These are phyloP conservation scores for Remersonia thermophila DNA, from an alignment of 2,329 filamentous ascomycete species.

Conservation along the genomic window DNA sequence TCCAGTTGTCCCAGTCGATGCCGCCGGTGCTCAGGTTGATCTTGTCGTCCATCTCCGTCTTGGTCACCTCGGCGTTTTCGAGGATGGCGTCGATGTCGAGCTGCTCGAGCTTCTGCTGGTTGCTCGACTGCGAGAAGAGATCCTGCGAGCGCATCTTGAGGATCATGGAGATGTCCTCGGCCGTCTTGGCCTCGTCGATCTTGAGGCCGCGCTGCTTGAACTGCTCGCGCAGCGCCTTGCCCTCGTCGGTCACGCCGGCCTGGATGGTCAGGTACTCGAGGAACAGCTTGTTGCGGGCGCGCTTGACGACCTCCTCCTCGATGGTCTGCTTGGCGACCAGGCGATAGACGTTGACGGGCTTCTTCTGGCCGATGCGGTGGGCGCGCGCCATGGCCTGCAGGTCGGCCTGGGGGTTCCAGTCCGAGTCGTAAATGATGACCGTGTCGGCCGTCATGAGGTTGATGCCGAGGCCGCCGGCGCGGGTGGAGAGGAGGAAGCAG, in stretches of 20 bases:
- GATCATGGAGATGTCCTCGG: slow-evolving; percentile 91
- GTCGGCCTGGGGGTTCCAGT: slow-evolving; percentile 98
- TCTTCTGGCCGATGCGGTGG: slow-evolving; percentile 94
- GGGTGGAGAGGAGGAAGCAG: slow-evolving; percentile 87
- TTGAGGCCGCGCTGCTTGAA: slow-evolving; percentile 64
- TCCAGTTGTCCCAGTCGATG: slow-evolving; percentile 78
- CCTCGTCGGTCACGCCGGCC: slow-evolving; percentile 90
- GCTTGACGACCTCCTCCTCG: slow-evolving; percentile 92
- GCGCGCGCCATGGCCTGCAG: slow-evolving; percentile 97
- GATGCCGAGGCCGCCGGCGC: slow-evolving; percentile 94
- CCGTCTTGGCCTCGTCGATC: slow-evolving; percentile 73
- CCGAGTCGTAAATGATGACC: slow-evolving; percentile 93
- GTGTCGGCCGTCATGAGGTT: slow-evolving; percentile 98
- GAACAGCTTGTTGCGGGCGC: slow-evolving; percentile 92
- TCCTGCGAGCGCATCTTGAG: slow-evolving; percentile 97
- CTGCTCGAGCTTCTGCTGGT: slow-evolving; percentile 92
- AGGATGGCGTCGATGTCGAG: slow-evolving; percentile 95
- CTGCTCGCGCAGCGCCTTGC: slow-evolving; percentile 62
- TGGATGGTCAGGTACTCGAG: slow-evolving; percentile 97
- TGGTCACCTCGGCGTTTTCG: slow-evolving; percentile 92
- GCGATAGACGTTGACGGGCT: slow-evolving; percentile 89
- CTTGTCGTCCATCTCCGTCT: slow-evolving; percentile 88
- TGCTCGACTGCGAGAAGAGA: slow-evolving; percentile 96
- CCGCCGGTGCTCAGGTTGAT: slow-evolving; percentile 84
- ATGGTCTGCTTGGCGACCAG: slow-evolving; percentile 97